Conservation (phyloP, 108 stramenopile species). For the Mayamaea pseudoterrestris region DNA sequence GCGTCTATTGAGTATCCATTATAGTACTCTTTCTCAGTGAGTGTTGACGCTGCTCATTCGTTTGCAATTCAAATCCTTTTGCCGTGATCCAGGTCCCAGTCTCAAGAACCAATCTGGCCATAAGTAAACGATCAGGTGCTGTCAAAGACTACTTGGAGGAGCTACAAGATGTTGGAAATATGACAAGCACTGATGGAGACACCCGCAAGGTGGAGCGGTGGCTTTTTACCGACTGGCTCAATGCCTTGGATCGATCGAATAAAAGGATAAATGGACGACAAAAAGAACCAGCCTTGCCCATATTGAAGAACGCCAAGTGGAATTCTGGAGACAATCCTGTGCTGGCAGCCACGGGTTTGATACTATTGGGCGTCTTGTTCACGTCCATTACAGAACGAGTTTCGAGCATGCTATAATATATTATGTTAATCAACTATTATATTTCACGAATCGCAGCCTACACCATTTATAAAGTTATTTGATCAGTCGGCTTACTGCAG, state of each 20-base stretch:
- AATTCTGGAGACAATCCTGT: conserved; percentile 84
- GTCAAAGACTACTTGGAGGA: conserved; percentile 70
- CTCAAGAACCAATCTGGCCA: conserved; percentile 56
- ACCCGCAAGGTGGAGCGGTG: conserved; percentile 60
- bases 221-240: conserved; percentile 75
- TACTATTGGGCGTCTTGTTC: conserved; percentile 47
- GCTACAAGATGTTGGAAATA: conserved; percentile 12
- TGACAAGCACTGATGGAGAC: conserved; percentile 4
- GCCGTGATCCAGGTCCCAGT: no score
- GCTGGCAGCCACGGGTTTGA: conserved; percentile 51
- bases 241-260: conserved; percentile 12
- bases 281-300: conserved; percentile 70
- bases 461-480: no score
- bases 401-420: no score
- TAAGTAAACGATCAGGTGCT: conserved; percentile 50
- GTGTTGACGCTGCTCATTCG: no score
- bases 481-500: no score
- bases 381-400: conserved; percentile 58
- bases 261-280: conserved; percentile 42
- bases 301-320: conserved; percentile 76
- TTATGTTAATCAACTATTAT: no score
- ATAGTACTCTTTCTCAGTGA: no score
- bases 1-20: no score
- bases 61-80: no score
- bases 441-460: no score